A percentile compares a stretch with the other conserved stretches of the same genome.
phyloP scores from a whole-genome alignment of 306 rosid species.

The Cucumis cinereus region DNA sequence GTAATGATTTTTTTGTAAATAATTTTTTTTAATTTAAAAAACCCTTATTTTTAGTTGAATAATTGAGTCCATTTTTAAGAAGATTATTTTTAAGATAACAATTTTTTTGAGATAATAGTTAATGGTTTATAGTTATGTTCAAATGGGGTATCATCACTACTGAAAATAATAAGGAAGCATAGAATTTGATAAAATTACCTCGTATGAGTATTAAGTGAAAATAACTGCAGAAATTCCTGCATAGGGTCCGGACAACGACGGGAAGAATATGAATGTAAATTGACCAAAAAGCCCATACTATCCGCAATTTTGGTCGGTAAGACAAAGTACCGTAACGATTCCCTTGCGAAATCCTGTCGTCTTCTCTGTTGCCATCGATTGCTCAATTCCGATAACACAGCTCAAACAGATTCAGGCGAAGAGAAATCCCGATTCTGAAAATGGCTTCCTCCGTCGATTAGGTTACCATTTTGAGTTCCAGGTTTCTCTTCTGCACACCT shows the following conservation, averaged over 20 bases:
- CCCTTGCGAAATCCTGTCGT: not conserved
- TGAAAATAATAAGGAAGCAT: not conserved
- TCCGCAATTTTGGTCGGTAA: not conserved
- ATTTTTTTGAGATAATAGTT: no score
- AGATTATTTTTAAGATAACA: no score
- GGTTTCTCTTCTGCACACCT: not conserved
- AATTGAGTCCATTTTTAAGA: no score
- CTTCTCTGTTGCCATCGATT: not conserved
- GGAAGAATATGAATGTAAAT: not conserved
- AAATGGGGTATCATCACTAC: no score
- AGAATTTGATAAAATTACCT: not conserved
- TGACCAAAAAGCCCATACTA: conserved; percentile 3
- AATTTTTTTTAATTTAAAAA: no score
- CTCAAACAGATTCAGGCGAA: not conserved
- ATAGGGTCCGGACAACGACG: not conserved
- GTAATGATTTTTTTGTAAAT: no score
- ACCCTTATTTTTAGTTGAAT: no score
- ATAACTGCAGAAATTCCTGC: not conserved
- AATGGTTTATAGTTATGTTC: no score
- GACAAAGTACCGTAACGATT: not conserved
- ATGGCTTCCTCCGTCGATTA: not conserved
- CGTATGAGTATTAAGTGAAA: not conserved
- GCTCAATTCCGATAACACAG: not conserved
- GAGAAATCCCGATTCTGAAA: not conserved
- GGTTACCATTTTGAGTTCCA: not conserved